A percentile compares a stretch with the other conserved stretches of the same genome.
Conservation (phyloP, 495 filamentous ascomycete genomes). For the Aspergillus nanangensis region DNA sequence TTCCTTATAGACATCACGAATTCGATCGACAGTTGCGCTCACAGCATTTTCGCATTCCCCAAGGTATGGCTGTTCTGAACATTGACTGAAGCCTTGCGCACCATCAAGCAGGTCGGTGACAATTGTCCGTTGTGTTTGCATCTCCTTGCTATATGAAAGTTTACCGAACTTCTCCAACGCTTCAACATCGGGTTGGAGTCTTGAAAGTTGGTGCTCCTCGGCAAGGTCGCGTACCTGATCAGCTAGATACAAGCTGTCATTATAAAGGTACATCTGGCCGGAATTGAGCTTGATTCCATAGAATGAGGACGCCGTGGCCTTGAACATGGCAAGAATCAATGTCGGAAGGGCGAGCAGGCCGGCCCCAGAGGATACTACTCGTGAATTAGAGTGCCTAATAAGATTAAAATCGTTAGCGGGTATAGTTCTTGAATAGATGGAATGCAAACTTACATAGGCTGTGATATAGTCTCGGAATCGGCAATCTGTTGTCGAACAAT, state of each 20-base stretch:
- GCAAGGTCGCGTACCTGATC: constrained; percentile 62
- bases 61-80: constrained; percentile 57
- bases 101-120: constrained; percentile 81
- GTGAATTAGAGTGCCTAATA: constrained; percentile 39
- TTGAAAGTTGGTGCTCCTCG: constrained; percentile 42
- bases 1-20: constrained; percentile 61
- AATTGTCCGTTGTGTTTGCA: constrained; percentile 79
- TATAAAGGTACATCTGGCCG: constrained; percentile 91
- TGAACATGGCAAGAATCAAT: constrained; percentile 83
- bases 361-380: constrained; percentile 65
- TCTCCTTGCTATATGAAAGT: constrained; percentile 80
- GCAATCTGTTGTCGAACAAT: constrained; percentile 65
- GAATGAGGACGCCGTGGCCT: constrained; percentile 76
- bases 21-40: constrained; percentile 58
- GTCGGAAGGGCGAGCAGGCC: constrained; percentile 79
- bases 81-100: constrained; percentile 59
- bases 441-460: constrained; percentile 42
- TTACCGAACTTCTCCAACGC: constrained; percentile 74
- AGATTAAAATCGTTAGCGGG: too few species aligned
- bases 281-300: constrained; percentile 60
- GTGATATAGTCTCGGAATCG: constrained; percentile 62
- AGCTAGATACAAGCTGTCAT: constrained; percentile 78
- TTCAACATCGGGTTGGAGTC: constrained; percentile 66
- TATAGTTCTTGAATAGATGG: constrained; percentile 4
- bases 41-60: constrained; percentile 68